These are phyloP conservation scores for Chlamydomonas sphaeroides DNA, from an alignment of 139 green algal genomes.

Conservation along the genomic window DNA sequence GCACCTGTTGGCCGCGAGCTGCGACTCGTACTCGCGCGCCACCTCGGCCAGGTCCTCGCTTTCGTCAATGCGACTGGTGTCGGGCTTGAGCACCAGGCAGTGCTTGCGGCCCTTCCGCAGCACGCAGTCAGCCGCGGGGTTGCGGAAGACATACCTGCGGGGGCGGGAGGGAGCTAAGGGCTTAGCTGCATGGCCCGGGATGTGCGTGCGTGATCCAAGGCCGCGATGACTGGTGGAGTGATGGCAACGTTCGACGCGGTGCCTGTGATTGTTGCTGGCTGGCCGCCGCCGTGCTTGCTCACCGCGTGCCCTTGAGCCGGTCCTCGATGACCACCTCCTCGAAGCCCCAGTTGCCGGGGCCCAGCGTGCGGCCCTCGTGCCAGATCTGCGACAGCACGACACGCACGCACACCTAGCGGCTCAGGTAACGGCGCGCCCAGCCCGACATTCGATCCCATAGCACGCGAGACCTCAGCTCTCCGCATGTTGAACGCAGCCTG, in stretches of 20 bases:
- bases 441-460: no score
- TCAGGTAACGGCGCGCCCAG: no score
- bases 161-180: no score
- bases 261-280: no score
- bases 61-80: conserved; percentile 45
- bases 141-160: conserved; percentile 49
- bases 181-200: no score
- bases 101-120: conserved; percentile 32
- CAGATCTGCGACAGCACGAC: conserved; percentile 42
- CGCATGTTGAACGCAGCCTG: no score
- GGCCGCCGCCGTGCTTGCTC: no score
- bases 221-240: no score
- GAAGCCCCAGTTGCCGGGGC: conserved; percentile 44
- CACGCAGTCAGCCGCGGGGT: conserved; percentile 38
- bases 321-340: conserved; percentile 44
- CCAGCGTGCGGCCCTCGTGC: conserved; percentile 48
- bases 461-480: no score
- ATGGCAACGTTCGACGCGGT: no score
- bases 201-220: no score
- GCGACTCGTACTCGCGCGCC: conserved; percentile 33
- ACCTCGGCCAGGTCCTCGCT: conserved; percentile 47
- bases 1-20: conserved; percentile 35
- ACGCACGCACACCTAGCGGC: no score
- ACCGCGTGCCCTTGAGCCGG: conserved; percentile 39
- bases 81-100: conserved; percentile 50